Evolutionary conservation across 176 grass and related monocot genomes (phyloP).

Genomic region (Carex pumila): DNA sequence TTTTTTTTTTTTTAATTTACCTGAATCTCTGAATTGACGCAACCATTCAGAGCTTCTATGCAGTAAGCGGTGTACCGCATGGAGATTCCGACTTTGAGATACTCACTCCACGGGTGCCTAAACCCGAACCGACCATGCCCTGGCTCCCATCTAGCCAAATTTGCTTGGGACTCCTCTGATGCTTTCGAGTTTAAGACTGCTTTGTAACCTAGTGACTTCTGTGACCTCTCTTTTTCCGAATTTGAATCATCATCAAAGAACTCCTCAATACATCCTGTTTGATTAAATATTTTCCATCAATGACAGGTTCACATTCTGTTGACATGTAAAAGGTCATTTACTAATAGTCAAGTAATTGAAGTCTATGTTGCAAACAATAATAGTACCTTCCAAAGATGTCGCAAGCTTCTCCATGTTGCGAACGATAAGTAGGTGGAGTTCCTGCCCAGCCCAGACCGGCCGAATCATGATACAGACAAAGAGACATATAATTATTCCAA

Average conservation of each 20-base stretch:
- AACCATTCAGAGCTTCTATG: constrained; percentile 60
- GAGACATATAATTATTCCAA: constrained; percentile 68
- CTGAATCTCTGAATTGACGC: constrained; percentile 43
- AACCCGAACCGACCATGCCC: constrained; percentile 63
- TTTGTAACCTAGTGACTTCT: constrained; percentile 56
- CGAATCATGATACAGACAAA: constrained; percentile 42
- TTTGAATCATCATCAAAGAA: constrained; percentile 30
- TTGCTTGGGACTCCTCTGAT: constrained; percentile 77
- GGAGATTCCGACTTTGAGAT: constrained; percentile 57
- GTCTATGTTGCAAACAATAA: neutral
- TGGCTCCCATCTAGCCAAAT: constrained; percentile 91
- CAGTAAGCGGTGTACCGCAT: constrained; percentile 88
- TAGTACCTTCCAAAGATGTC: constrained; percentile 38
- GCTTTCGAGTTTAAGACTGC: constrained; percentile 88
- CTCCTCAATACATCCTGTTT: constrained; percentile 45
- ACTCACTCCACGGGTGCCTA: constrained; percentile 75
- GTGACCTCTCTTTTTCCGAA: neutral
- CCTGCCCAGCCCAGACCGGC: constrained; percentile 76
- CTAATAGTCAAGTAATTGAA: neutral
- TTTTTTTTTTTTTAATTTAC: neutral
- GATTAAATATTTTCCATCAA: neutral
- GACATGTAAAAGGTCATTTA: neutral
- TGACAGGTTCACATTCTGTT: neutral
- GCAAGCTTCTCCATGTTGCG: constrained; percentile 89
- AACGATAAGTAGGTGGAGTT: constrained; percentile 58